These are phyloP conservation scores for Mortierella antarctica DNA, from an alignment of 192 early-diverging fungal species.

Conservation along the genomic window DNA sequence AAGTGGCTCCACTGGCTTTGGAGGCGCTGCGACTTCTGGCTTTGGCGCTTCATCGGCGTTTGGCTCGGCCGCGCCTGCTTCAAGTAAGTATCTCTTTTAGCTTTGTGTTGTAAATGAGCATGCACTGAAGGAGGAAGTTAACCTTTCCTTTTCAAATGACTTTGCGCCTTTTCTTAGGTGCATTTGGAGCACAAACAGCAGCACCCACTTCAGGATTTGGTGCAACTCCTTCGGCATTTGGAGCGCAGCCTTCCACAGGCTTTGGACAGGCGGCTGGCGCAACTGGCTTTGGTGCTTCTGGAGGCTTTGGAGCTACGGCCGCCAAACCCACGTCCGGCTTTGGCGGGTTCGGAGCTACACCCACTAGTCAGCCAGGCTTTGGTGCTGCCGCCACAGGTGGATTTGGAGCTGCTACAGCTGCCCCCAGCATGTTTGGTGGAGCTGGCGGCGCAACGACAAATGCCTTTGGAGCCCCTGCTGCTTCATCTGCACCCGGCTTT, in stretches of 20 bases:
- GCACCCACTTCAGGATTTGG: conserved; percentile 55
- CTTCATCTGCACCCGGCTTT: conserved; percentile 48
- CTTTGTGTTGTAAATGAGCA: conserved; percentile 16
- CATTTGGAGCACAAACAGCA: conserved; percentile 31
- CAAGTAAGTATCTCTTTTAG: conserved; percentile 33
- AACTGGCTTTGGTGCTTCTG: conserved; percentile 42
- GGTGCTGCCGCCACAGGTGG: conserved; percentile 47
- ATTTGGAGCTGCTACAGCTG: conserved; percentile 55
- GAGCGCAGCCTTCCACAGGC: conserved; percentile 50
- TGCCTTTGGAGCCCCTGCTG: conserved; percentile 50
- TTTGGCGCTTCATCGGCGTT: conserved; percentile 51
- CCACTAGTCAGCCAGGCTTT: conserved; percentile 53
- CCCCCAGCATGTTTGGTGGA: conserved; percentile 56
- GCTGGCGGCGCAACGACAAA: conserved; percentile 19
- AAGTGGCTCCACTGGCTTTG: conserved; percentile 36
- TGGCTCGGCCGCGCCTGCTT: conserved; percentile 45
- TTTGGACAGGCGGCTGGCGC: conserved; percentile 54
- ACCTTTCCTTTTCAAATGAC: conserved; percentile 13
- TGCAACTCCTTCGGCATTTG: conserved; percentile 58
- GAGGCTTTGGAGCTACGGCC: conserved; percentile 57
- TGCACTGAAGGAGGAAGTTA: too few relatives aligned
- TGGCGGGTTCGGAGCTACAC: conserved; percentile 55
- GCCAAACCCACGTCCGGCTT: conserved; percentile 57
- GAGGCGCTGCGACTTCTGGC: conserved; percentile 20
- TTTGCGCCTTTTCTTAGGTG: conserved; percentile 12